These are phyloP conservation scores for Phyllostachys edulis DNA, from an alignment of 176 grass and related monocot species.

Conservation along the genomic window DNA sequence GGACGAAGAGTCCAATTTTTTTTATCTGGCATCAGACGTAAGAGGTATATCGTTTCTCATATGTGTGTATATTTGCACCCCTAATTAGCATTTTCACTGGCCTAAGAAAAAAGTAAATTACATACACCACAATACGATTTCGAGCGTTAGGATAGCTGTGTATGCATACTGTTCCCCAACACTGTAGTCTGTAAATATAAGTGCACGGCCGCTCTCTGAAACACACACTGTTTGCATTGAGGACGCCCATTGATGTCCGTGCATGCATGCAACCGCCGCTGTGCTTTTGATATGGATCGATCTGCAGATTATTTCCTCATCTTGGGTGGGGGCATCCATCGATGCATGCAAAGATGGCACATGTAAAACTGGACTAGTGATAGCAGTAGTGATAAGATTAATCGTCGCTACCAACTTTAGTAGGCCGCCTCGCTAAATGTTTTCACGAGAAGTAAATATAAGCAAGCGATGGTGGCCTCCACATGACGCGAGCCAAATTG, in stretches of 20 bases:
- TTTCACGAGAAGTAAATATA: slow-evolving; percentile 45
- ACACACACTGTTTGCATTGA: too few relatives aligned
- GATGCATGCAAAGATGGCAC: not conserved
- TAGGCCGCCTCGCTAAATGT: slow-evolving; percentile 36
- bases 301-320: not conserved
- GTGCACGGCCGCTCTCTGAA: not conserved
- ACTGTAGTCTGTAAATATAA: not conserved
- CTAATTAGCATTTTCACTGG: too few relatives aligned
- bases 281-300: not conserved
- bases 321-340: not conserved
- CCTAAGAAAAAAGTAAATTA: not conserved
- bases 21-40: too few relatives aligned
- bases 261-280: not conserved
- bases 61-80: too few relatives aligned
- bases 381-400: not conserved
- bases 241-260: not conserved
- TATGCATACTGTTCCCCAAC: not conserved
- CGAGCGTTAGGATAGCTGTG: not conserved
- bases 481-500: not conserved
- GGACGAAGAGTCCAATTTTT: too few relatives aligned
- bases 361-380: not conserved
- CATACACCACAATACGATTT: not conserved
- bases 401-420: not conserved
- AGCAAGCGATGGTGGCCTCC: not conserved
- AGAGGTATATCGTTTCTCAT: too few relatives aligned